These are phyloP conservation scores for Butyriboletus loyo DNA, from an alignment of 768 basidiomycete species.

Conservation along the genomic window DNA sequence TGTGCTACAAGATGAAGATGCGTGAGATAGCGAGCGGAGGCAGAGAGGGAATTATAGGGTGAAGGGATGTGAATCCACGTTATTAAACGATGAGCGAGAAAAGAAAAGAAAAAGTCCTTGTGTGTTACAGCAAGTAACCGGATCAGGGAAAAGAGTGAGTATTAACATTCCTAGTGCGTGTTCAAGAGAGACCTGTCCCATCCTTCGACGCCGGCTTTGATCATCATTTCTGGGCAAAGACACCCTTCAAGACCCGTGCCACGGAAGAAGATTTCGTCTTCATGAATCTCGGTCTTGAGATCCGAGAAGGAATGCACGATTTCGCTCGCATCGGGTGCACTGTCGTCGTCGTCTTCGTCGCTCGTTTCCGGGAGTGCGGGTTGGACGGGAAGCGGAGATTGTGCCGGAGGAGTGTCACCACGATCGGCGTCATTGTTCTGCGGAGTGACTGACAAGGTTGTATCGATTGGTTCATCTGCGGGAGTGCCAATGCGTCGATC, in stretches of 20 bases:
- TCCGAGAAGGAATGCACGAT: background rate
- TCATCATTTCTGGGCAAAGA: slow-evolving; percentile 13
- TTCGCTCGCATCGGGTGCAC: background rate
- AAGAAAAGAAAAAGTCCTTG: too few relatives aligned
- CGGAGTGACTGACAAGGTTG: background rate
- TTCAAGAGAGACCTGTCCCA: slow-evolving; percentile 1
- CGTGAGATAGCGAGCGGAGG: background rate
- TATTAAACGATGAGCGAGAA: too few relatives aligned
- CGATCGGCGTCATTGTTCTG: background rate
- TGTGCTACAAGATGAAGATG: too few relatives aligned
- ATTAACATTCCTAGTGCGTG: too few relatives aligned
- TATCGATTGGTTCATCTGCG: too few relatives aligned
- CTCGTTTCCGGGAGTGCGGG: background rate
- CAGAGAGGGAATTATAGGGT: background rate
- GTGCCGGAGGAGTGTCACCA: too few relatives aligned
- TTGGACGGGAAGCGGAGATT: too few relatives aligned
- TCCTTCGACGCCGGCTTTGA: slow-evolving; percentile 1
- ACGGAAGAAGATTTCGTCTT: slow-evolving; percentile 1
- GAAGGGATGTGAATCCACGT: background rate
- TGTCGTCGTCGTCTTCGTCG: background rate
- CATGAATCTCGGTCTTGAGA: background rate
- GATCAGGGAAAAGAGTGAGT: background rate
- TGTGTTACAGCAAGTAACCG: background rate
- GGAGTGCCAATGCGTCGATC: too few relatives aligned
- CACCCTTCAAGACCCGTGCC: slow-evolving; percentile 6